Base-by-base conservation (phyloP, 1,139 yeast species). In the Blastobotrys illinoisensis region DNA sequence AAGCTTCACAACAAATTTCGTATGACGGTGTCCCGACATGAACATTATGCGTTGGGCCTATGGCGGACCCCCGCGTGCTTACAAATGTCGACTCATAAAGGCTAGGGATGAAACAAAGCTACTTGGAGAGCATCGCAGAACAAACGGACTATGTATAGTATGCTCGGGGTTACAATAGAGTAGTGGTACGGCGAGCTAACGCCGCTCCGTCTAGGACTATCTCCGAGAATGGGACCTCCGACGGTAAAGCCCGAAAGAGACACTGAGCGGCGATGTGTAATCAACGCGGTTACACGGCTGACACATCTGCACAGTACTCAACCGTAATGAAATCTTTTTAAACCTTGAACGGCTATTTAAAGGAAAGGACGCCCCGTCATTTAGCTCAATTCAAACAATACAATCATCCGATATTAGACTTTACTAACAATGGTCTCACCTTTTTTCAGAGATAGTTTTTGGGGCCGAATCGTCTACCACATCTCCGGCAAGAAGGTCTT, bases 391-490 rank as follows among this genome's bases (percentile, higher is more conserved):
- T 32, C 40, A 32, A 32, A 7, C 40, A 32, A 32, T n/a, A 26
- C 40, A 32, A 32, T n/a, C 16, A 32, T 7, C 13, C 11, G 32
- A 5, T 11, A 26, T 9, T 32, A 32, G 40, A 32, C 16, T 32
- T n/a, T 32, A 32, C 40, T 45, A 45, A n/a, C 11, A 14, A 51
- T 51, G 54, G 54, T 44, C 11, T 48, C 54, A 4, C 28, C 36
- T 2, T 44, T 53, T 14, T 14, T 55, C 11, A 14, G 56, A 48
- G 56, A 58, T 28, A 49, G 55, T 13, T 43, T 54, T 26, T 36
- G 54, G 28, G 64, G 65, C 9, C 53, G 53, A 19, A n/a, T 55
- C n/a, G 45, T 56, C 16, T 56, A 60, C 28, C 52, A 52, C 19
- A 16, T 57, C 4, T 56, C 64, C 0, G 57, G 61, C 9, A 51